These are phyloP conservation scores for Trametes maxima DNA, from an alignment of 768 basidiomycete species.

Conservation along the genomic window DNA sequence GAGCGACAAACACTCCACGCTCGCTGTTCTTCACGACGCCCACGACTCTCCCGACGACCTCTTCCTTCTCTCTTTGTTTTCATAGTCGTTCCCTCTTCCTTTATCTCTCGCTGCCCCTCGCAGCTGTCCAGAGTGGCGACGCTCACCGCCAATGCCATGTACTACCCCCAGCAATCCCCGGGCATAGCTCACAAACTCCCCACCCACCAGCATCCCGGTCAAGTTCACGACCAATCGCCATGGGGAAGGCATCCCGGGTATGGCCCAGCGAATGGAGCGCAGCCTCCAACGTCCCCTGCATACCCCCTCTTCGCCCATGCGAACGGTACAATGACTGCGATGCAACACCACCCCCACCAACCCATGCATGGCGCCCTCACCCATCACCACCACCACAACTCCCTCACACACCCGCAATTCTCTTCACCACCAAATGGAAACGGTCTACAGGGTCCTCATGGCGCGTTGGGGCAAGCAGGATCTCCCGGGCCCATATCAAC, in stretches of 20 bases:
- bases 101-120: slow-evolving; percentile 1
- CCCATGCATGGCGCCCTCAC: slow-evolving; percentile 53
- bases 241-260: slow-evolving; percentile 67
- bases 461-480: slow-evolving; percentile 43
- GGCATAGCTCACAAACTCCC: slow-evolving; percentile 77
- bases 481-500: slow-evolving; percentile 53
- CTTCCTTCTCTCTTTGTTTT: slow-evolving; percentile 15
- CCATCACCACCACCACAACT: slow-evolving; percentile 74
- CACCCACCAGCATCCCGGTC: slow-evolving; percentile 51
- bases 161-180: slow-evolving; percentile 84
- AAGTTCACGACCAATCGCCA: slow-evolving; percentile 60
- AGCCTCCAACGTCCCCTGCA: slow-evolving; percentile 71
- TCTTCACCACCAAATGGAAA: slow-evolving; percentile 78
- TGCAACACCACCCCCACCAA: slow-evolving; percentile 63
- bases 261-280: slow-evolving; percentile 48
- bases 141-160: slow-evolving; percentile 58
- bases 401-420: slow-evolving; percentile 63
- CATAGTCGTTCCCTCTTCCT: slow-evolving; percentile 21
- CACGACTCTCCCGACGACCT: slow-evolving; percentile 24
- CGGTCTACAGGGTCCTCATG: slow-evolving; percentile 33
- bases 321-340: slow-evolving; percentile 47
- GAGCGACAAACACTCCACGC: slow-evolving; percentile 30
- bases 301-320: slow-evolving; percentile 80
- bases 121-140: slow-evolving; percentile 23
- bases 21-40: slow-evolving; percentile 32